Percentiles rank a stretch among this genome's conserved stretches.
phyloP scores from a whole-genome alignment of 2,329 filamentous ascomycete species.

The Colletotrichum sp. region DNA sequence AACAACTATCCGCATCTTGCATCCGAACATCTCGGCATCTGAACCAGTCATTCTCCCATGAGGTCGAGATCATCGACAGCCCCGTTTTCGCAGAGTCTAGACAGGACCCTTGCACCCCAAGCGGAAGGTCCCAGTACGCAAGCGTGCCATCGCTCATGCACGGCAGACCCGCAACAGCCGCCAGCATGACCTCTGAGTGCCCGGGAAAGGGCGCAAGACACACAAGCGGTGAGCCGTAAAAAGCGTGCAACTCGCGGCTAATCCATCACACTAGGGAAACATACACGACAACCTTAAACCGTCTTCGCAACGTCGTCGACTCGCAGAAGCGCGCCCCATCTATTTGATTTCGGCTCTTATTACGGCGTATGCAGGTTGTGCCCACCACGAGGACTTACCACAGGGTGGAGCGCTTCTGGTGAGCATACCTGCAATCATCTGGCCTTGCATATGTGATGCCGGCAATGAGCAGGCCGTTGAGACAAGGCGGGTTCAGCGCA shows the following conservation, averaged over 20 bases:
- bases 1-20: background rate
- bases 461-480: conserved; percentile 12
- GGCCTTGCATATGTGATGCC: conserved; percentile 6
- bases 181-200: background rate
- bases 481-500: background rate
- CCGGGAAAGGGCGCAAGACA: background rate
- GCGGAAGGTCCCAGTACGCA: background rate
- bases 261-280: background rate
- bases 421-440: conserved; percentile 6
- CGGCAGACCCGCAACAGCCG: background rate
- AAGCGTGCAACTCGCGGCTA: background rate
- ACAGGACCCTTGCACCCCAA: background rate
- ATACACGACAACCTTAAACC: background rate
- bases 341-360: background rate
- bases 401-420: background rate
- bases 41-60: background rate
- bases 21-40: background rate
- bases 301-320: background rate
- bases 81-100: background rate
- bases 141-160: background rate
- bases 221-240: background rate
- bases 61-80: background rate
- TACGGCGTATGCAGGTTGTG: background rate
- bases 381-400: background rate
- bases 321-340: background rate